Evolutionary conservation across 2,329 filamentous ascomycete genomes (phyloP).

Genomic region (Clonostachys solani): DNA sequence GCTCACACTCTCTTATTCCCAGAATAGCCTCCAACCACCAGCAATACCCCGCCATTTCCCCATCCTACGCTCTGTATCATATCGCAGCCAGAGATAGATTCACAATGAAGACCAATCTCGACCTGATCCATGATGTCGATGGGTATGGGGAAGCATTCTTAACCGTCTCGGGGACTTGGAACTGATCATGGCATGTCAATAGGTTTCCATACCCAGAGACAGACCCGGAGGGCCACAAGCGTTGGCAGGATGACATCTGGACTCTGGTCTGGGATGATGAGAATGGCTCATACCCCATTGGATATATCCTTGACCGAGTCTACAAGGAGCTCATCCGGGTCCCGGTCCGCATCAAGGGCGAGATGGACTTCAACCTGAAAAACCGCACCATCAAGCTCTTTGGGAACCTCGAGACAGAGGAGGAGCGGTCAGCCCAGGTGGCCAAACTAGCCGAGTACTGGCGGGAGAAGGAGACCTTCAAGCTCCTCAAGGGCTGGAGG

Average conservation of each 20-base stretch:
- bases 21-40: no score
- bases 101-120: slow-evolving; percentile 33
- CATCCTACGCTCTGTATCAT: no score
- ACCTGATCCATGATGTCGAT: slow-evolving; percentile 50
- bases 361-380: slow-evolving; percentile 56
- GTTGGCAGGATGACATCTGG: slow-evolving; percentile 58
- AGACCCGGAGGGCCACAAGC: slow-evolving; percentile 50
- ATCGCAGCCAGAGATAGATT: not conserved
- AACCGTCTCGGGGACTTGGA: not conserved
- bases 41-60: no score
- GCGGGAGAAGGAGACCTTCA: slow-evolving; percentile 67
- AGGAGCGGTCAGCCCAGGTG: slow-evolving; percentile 55
- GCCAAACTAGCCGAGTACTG: slow-evolving; percentile 60
- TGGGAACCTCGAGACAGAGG: slow-evolving; percentile 47
- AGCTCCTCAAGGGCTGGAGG: slow-evolving; percentile 73
- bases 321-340: slow-evolving; percentile 41
- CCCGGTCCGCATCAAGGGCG: slow-evolving; percentile 45
- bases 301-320: slow-evolving; percentile 51
- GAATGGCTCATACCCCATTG: slow-evolving; percentile 60
- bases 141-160: slow-evolving; percentile 33
- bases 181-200: not conserved
- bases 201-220: slow-evolving; percentile 77
- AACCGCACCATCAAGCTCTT: slow-evolving; percentile 62
- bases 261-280: slow-evolving; percentile 60
- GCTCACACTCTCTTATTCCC: no score